phyloP scores from a whole-genome alignment of 2,329 filamentous ascomycete genomes.

The Monosporascus sp. region DNA sequence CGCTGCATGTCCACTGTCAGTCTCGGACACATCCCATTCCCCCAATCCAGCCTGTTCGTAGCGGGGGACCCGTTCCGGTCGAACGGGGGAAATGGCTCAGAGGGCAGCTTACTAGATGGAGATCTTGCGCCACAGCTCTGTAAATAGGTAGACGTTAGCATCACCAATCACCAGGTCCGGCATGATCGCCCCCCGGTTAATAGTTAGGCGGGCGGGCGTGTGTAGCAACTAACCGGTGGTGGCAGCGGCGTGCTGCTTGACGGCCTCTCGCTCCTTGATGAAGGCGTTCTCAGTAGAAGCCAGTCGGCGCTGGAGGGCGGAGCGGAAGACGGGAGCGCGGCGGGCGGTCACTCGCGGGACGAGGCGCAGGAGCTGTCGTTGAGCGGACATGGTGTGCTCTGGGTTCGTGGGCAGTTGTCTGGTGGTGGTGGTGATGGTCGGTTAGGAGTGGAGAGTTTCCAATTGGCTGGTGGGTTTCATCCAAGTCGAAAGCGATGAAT shows the following conservation, averaged over 20 bases:
- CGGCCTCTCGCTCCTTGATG: constrained; percentile 82
- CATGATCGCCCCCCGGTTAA: no score
- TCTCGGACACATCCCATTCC: no score
- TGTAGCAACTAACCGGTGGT: constrained; percentile 65
- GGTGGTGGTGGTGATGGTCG: constrained; percentile 1
- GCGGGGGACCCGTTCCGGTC: neutral
- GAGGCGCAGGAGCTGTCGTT: constrained; percentile 55
- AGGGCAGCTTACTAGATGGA: constrained; percentile 75
- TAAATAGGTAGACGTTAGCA: constrained; percentile 27
- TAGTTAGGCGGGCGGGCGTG: no score
- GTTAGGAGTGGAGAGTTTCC: constrained; percentile 6
- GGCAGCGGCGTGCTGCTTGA: constrained; percentile 82
- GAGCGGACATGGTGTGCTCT: constrained; percentile 54
- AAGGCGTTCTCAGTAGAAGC: constrained; percentile 84
- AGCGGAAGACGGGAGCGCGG: constrained; percentile 49
- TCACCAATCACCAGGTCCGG: neutral
- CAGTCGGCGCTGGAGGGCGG: constrained; percentile 62
- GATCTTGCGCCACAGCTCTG: constrained; percentile 93
- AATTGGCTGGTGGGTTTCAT: constrained; percentile 1
- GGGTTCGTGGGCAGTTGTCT: neutral
- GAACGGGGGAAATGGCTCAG: neutral
- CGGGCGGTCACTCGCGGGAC: constrained; percentile 58
- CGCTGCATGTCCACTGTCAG: constrained; percentile 44
- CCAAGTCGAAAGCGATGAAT: neutral
- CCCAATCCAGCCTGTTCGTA: neutral